Percentiles rank a stretch among this genome's conserved stretches.
Conservation (phyloP, 2,329 filamentous ascomycete genomes). For the Colletotrichum orbiculare region DNA sequence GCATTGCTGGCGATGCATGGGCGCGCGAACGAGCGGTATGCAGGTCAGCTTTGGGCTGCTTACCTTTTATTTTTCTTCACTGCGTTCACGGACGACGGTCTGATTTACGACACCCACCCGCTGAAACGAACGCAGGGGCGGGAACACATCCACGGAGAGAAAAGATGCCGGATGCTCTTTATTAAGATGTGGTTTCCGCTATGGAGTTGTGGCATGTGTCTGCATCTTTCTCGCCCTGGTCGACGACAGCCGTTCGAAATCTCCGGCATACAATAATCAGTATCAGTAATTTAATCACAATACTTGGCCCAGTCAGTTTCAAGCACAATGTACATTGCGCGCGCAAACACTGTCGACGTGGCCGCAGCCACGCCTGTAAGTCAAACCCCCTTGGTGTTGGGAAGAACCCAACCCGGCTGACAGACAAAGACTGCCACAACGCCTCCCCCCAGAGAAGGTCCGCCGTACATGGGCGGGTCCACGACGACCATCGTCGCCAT, state of each 20-base stretch:
- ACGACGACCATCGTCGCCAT: conserved; percentile 10
- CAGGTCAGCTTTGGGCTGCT: conserved; percentile 4
- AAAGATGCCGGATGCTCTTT: background rate
- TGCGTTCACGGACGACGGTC: background rate
- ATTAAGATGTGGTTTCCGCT: background rate
- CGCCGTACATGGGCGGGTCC: background rate
- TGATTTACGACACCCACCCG: background rate
- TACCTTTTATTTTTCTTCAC: background rate
- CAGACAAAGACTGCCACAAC: background rate
- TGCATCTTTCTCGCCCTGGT: background rate
- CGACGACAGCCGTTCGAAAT: background rate
- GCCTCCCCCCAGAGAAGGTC: background rate
- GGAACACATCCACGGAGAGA: background rate
- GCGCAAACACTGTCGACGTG: no score
- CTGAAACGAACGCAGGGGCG: background rate
- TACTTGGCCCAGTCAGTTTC: no score
- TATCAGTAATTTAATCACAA: no score
- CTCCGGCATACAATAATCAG: background rate
- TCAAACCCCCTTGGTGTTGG: no score
- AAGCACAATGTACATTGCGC: no score
- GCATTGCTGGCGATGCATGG: background rate
- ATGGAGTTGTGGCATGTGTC: background rate
- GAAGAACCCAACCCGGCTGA: background rate
- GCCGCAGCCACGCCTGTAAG: no score
- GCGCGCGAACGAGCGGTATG: background rate